Conservation (phyloP, 1,139 yeast species). For the Yamadazyma spencermartinsiae region DNA sequence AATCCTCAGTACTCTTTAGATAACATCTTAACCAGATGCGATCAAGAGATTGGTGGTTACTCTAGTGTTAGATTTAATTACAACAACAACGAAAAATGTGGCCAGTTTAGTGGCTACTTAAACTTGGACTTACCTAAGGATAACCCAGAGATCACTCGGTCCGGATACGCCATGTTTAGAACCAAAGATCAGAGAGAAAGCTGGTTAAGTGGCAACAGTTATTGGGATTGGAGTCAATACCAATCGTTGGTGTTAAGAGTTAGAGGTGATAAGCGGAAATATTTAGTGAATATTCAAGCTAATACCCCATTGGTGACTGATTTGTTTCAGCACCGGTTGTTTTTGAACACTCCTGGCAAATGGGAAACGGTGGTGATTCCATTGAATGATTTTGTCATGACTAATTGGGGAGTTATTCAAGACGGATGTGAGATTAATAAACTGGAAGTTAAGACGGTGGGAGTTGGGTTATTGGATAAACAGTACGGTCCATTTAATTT, state of each 20-base stretch:
- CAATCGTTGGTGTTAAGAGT: slow-evolving; percentile 67
- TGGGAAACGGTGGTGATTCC: slow-evolving; percentile 88
- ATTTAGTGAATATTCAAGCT: slow-evolving; percentile 78
- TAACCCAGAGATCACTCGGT: slow-evolving; percentile 64
- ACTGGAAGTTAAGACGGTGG: slow-evolving; percentile 68
- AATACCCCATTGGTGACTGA: slow-evolving; percentile 79
- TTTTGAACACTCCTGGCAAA: slow-evolving; percentile 68
- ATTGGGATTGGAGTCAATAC: slow-evolving; percentile 66
- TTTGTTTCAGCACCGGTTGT: slow-evolving; percentile 78
- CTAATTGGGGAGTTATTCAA: slow-evolving; percentile 81
- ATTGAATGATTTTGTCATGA: slow-evolving; percentile 74
- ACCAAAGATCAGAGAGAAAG: slow-evolving; percentile 62
- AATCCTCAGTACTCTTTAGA: slow-evolving; percentile 40
- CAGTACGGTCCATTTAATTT: slow-evolving; percentile 76
- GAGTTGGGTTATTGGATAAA: slow-evolving; percentile 77
- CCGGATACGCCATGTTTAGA: slow-evolving; percentile 88
- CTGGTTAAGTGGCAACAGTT: slow-evolving; percentile 46
- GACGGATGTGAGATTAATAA: slow-evolving; percentile 63
- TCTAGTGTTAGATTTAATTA: slow-evolving; percentile 61
- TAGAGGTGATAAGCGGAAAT: slow-evolving; percentile 72
- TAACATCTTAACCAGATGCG: slow-evolving; percentile 61
- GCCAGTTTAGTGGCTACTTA: slow-evolving; percentile 69
- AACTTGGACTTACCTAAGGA: slow-evolving; percentile 74
- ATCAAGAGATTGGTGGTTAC: slow-evolving; percentile 75
- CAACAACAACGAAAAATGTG: slow-evolving; percentile 40